Evolutionary conservation across 2,329 filamentous ascomycete genomes (phyloP).

Genomic region (Pseudogymnoascus sp.): DNA sequence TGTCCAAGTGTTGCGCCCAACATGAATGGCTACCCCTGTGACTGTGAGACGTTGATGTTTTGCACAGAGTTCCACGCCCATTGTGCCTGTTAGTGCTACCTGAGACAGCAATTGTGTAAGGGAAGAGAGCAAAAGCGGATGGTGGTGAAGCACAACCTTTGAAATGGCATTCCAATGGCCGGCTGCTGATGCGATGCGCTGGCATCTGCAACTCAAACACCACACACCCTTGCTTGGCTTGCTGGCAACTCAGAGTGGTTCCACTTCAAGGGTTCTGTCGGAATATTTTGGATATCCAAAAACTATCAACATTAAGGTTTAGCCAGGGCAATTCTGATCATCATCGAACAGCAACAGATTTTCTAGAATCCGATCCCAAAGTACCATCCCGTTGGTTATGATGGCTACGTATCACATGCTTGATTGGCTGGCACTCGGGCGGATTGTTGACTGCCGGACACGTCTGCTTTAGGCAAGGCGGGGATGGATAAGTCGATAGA

Average conservation of each 20-base stretch:
- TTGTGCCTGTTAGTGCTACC: not conserved
- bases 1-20: not conserved
- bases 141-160: not conserved
- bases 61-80: not conserved
- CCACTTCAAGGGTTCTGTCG: not conserved
- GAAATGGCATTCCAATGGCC: not conserved
- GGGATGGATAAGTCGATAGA: not conserved
- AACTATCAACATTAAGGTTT: not conserved
- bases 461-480: not conserved
- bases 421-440: not conserved
- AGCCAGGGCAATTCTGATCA: not conserved
- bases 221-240: not conserved
- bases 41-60: not conserved
- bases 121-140: not conserved
- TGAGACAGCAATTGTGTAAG: not conserved
- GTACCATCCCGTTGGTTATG: not conserved
- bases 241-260: not conserved
- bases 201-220: constrained; percentile 1
- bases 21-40: not conserved
- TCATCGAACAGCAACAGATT: not conserved
- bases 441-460: not conserved
- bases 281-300: not conserved
- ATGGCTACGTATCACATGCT: not conserved
- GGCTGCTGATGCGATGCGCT: not conserved
- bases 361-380: not conserved